phyloP scores from a whole-genome alignment of 2,329 filamentous ascomycete species.

The Trichoderma harzianum region DNA sequence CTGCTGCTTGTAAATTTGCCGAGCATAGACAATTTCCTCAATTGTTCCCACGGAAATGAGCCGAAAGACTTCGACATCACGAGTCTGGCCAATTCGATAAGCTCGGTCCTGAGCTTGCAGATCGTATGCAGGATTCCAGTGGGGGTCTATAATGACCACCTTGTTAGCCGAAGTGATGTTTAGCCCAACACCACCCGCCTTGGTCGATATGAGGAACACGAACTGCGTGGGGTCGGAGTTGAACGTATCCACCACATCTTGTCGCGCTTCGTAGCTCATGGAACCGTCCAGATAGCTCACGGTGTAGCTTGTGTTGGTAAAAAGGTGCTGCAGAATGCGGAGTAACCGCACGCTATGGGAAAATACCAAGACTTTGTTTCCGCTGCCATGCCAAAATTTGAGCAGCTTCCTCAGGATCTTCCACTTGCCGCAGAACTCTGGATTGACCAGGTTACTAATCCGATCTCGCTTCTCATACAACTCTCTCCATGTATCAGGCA shows the following conservation, averaged over 20 bases:
- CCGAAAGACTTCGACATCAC: conserved; percentile 93
- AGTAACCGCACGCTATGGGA: conserved; percentile 86
- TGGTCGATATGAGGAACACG: conserved; percentile 92
- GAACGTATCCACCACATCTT: conserved; percentile 81
- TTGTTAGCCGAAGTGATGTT: conserved; percentile 99
- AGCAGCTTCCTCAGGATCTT: conserved; percentile 82
- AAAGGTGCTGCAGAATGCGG: conserved; percentile 78
- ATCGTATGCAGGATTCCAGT: conserved; percentile 96
- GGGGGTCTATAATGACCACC: conserved; percentile 93
- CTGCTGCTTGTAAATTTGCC: conserved; percentile 98
- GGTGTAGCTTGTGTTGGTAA: conserved; percentile 84
- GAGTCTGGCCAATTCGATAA: conserved; percentile 88
- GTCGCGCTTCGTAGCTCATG: conserved; percentile 78
- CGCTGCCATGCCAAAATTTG: conserved; percentile 82
- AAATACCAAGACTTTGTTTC: conserved; percentile 94
- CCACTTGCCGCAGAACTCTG: conserved; percentile 96
- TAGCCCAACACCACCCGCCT: conserved; percentile 86
- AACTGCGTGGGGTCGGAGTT: conserved; percentile 85
- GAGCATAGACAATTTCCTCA: conserved; percentile 94
- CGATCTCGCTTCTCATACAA: conserved; percentile 74
- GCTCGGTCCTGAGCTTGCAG: conserved; percentile 94
- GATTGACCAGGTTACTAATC: conserved; percentile 76
- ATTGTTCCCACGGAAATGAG: conserved; percentile 89
- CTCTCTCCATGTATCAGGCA: conserved; percentile 71
- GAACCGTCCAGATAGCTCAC: conserved; percentile 87